Evolutionary conservation across 2,329 filamentous ascomycete species (phyloP), one percentile per base, ranked within the genome.

Genomic region (Xylariaceae sp.): DNA sequence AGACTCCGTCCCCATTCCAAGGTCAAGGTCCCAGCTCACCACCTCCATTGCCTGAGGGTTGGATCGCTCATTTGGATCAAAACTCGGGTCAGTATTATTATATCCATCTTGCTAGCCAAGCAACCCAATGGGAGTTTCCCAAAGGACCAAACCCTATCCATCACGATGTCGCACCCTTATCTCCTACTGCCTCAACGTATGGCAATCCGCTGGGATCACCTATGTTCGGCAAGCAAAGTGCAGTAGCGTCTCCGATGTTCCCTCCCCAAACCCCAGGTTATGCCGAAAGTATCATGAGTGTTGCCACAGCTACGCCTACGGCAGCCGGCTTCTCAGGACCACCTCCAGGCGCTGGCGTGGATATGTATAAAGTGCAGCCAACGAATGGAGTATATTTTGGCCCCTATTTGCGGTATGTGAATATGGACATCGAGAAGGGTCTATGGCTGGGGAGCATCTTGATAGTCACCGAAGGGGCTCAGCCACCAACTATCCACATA

Each of bases 81-180:
- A 95, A 87, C 60, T 97, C 91, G 2, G 93, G 93, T 1, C 91
- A 97, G 60, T 98, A 97, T 65, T 98, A 98, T 64, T 98, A 98
- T 59, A 98, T 98, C 45, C 93, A 98, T 63, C 75, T 98, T 22
- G 87, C 90, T 2, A 90, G 88, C 0, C 93, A 97, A 61, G 89
- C 90, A 3, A 98, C 93, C 1, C 93, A 98, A 61, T 98, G 93
- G 93, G 93, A 98, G 59, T 97, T 97, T 53, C 93, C 93, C 19
- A 97, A 96, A 66, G 91, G 91, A 0, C 90, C 90, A 0, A 95
- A 89, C 18, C 91, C 91, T 1, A 74, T 96, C 40, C 87, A 88
- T 48, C 78, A 95, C 49, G 89, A 94, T 45, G 78, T 86, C 12
- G 74, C 81, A 13, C 91, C 91, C 0, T 68, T 96, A 42, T 96